phyloP scores from a whole-genome alignment of 2,329 filamentous ascomycete species.

The Penicillium olsonii region DNA sequence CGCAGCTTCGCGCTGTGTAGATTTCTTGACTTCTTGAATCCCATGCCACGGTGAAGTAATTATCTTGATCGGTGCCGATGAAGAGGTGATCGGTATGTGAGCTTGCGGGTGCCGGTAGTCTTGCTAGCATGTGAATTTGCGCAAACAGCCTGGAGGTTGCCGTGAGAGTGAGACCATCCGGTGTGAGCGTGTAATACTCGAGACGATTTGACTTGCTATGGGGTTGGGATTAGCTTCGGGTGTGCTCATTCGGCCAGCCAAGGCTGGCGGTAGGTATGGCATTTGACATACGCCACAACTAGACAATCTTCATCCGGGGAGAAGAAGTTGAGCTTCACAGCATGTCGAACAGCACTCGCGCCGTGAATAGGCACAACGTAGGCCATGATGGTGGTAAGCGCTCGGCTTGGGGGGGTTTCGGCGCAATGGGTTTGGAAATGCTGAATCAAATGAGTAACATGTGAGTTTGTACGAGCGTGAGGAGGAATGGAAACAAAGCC shows the following conservation, averaged over 20 bases:
- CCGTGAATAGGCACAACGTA: constrained; percentile 93
- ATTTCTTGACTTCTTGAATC: constrained; percentile 59
- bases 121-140: constrained; percentile 77
- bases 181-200: constrained; percentile 56
- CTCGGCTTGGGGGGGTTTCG: constrained; percentile 1
- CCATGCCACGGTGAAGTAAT: constrained; percentile 91
- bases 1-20: constrained; percentile 59
- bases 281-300: constrained; percentile 73
- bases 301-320: constrained; percentile 75
- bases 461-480: too few relatives aligned
- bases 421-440: not conserved
- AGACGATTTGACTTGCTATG: constrained; percentile 50
- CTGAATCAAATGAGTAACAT: too few relatives aligned
- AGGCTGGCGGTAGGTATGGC: too few relatives aligned
- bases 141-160: constrained; percentile 77
- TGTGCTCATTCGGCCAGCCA: not conserved
- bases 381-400: constrained; percentile 63
- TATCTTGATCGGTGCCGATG: constrained; percentile 83
- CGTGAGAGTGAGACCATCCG: constrained; percentile 65
- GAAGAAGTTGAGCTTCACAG: constrained; percentile 76
- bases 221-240: constrained; percentile 6
- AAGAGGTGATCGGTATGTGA: constrained; percentile 82
- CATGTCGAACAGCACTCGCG: constrained; percentile 88
- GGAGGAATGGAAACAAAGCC: not conserved
- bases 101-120: constrained; percentile 60